A percentile compares a stretch with the other conserved stretches of the same genome.
Evolutionary conservation across 1,284 basidiomycete species (phyloP).

Genomic region (Malassezia yamatoensis): DNA sequence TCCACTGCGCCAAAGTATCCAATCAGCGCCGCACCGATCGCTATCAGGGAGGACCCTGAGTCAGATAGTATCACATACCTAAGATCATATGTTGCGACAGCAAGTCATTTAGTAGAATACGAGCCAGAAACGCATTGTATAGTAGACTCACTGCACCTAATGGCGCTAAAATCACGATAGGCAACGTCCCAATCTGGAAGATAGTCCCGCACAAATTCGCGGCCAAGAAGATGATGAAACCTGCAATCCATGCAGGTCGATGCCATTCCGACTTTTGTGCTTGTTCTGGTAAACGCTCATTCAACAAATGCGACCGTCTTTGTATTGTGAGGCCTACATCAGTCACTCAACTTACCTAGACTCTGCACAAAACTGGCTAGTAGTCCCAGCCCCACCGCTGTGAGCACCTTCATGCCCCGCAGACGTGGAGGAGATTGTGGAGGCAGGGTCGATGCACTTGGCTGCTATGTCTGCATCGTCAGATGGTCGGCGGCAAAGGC

Average conservation of each 20-base stretch:
- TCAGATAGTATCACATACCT: slow-evolving; percentile 44
- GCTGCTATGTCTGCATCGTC: background rate
- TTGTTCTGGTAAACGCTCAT: slow-evolving; percentile 61
- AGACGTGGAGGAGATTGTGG: background rate
- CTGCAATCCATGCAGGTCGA: slow-evolving; percentile 49
- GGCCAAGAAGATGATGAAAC: slow-evolving; percentile 58
- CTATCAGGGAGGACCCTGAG: slow-evolving; percentile 67
- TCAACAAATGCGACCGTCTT: slow-evolving; percentile 82
- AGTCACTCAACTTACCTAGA: slow-evolving; percentile 46
- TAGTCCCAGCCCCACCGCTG: slow-evolving; percentile 57
- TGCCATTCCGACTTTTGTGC: slow-evolving; percentile 32
- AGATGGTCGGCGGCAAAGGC: background rate
- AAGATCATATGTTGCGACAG: slow-evolving; percentile 75
- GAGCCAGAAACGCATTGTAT: slow-evolving; percentile 89
- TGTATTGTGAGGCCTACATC: slow-evolving; percentile 69
- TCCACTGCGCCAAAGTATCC: slow-evolving; percentile 83
- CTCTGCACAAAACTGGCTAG: slow-evolving; percentile 81
- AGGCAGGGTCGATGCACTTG: background rate
- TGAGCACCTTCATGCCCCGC: slow-evolving; percentile 10
- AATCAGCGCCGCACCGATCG: slow-evolving; percentile 76
- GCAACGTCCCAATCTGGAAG: slow-evolving; percentile 82
- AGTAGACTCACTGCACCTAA: slow-evolving; percentile 81
- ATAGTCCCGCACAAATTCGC: slow-evolving; percentile 86
- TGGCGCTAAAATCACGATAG: slow-evolving; percentile 52
- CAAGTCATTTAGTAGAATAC: slow-evolving; percentile 70